phyloP scores from a whole-genome alignment of 2,329 filamentous ascomycete species.

The Grosmannia huntii region DNA sequence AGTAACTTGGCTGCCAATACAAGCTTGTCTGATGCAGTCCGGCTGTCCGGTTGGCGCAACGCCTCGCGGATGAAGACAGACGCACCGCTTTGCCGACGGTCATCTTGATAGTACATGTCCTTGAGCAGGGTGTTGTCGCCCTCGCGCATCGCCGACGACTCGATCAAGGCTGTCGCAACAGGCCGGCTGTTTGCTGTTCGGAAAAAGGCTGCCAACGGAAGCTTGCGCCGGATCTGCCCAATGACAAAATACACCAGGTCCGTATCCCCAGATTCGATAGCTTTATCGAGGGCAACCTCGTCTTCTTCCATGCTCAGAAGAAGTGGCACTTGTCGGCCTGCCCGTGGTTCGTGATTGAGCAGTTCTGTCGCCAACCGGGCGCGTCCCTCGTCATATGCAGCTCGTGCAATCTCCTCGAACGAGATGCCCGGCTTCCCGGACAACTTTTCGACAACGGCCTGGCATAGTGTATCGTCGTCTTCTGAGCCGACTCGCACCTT shows the following conservation, averaged over 20 bases:
- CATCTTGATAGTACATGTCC: slow-evolving; percentile 95
- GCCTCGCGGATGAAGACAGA: slow-evolving; percentile 80
- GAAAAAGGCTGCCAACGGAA: slow-evolving; percentile 86
- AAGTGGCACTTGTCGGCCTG: slow-evolving; percentile 89
- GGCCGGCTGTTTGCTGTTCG: slow-evolving; percentile 77
- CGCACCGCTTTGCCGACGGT: slow-evolving; percentile 76
- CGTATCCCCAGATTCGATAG: slow-evolving; percentile 88
- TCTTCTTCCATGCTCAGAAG: slow-evolving; percentile 93
- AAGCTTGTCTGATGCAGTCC: slow-evolving; percentile 70
- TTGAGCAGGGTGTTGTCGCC: slow-evolving; percentile 73
- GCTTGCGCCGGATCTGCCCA: slow-evolving; percentile 75
- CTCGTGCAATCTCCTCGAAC: slow-evolving; percentile 84
- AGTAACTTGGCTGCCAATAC: slow-evolving; percentile 75
- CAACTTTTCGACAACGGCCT: slow-evolving; percentile 73
- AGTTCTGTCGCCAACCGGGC: slow-evolving; percentile 80
- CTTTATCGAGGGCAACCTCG: slow-evolving; percentile 87
- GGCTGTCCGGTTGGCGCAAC: slow-evolving; percentile 55
- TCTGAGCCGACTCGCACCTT: slow-evolving; percentile 79
- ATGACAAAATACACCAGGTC: slow-evolving; percentile 87
- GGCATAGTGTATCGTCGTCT: slow-evolving; percentile 79
- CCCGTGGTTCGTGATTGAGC: slow-evolving; percentile 84
- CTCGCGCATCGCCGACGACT: slow-evolving; percentile 60
- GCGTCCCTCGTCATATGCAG: slow-evolving; percentile 89
- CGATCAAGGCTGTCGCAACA: slow-evolving; percentile 77
- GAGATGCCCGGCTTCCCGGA: slow-evolving; percentile 85